Evolutionary conservation across 2,329 filamentous ascomycete species (phyloP).

Genomic region (Fusarium pseudocircinatum): DNA sequence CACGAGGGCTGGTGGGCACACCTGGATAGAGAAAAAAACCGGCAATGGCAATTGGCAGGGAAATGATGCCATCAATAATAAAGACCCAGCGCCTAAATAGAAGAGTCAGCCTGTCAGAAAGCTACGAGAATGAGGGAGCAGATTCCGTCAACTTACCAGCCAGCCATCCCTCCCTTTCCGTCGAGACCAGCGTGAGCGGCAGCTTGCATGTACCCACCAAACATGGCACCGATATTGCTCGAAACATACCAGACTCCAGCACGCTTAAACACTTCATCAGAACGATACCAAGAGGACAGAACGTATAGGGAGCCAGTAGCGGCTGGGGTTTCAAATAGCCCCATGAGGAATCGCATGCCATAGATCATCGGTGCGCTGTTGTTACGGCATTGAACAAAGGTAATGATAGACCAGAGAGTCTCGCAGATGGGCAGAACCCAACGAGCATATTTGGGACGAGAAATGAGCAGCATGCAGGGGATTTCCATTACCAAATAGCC

Average conservation of each 20-base stretch:
- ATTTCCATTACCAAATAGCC: conserved; percentile 43
- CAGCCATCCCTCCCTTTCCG: conserved; percentile 29
- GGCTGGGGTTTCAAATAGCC: conserved; percentile 30
- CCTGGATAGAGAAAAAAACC: conserved; percentile 45
- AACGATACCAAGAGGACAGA: conserved; percentile 48
- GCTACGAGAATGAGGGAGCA: not conserved
- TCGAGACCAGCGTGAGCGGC: conserved; percentile 26
- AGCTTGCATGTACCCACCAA: conserved; percentile 35
- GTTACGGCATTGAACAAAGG: conserved; percentile 18
- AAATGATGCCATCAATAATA: conserved; percentile 49
- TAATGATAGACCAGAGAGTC: conserved; percentile 28
- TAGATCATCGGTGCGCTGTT: conserved; percentile 26
- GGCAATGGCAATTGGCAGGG: conserved; percentile 10
- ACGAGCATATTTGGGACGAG: conserved; percentile 27
- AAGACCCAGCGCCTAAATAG: conserved; percentile 46
- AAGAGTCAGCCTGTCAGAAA: not conserved
- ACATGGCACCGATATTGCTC: conserved; percentile 28
- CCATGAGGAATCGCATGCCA: conserved; percentile 33
- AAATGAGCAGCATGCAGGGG: conserved; percentile 42
- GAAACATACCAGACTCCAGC: conserved; percentile 59
- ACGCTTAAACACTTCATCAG: conserved; percentile 56
- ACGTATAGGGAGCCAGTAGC: conserved; percentile 43
- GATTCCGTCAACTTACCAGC: conserved; percentile 12
- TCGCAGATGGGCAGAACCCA: conserved; percentile 28
- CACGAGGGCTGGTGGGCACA: conserved; percentile 34